Conservation (phyloP, 192 early-diverging fungal species). For the Rhizophagus clarus region DNA sequence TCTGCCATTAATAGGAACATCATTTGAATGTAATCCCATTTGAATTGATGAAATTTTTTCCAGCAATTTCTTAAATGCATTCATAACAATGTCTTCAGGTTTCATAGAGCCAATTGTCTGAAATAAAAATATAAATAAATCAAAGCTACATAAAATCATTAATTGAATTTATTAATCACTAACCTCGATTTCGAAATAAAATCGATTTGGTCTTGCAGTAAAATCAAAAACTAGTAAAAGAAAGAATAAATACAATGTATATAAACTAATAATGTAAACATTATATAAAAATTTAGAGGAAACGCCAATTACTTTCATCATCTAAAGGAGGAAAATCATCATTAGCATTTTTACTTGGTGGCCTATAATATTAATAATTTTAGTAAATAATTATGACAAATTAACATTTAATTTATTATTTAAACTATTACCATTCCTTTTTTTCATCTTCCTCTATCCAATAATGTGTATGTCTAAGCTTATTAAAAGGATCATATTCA, state of each 20-base stretch:
- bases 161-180: neutral
- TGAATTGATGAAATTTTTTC: slow-evolving; percentile 75
- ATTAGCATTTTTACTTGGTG: slow-evolving; percentile 62
- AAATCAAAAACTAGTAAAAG: slow-evolving; percentile 65
- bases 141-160: neutral
- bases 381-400: neutral
- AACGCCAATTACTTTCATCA: slow-evolving; percentile 45
- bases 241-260: neutral
- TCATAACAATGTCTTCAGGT: slow-evolving; percentile 71
- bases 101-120: slow-evolving; percentile 75
- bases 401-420: neutral
- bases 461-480: slow-evolving; percentile 84
- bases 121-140: neutral
- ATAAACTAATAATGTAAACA: neutral
- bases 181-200: slow-evolving; percentile 79
- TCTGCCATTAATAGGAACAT: neutral
- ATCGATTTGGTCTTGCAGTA: slow-evolving; percentile 77
- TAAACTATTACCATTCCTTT: slow-evolving; percentile 74
- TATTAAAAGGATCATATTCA: slow-evolving; percentile 98
- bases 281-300: too few relatives aligned
- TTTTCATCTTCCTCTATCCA: slow-evolving; percentile 90
- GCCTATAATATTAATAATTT: slow-evolving; percentile 36
- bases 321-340: slow-evolving; percentile 58
- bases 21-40: slow-evolving; percentile 50
- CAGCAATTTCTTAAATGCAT: slow-evolving; percentile 68